Conservation (phyloP, 2,329 filamentous ascomycete species). For the Pseudogymnoascus sp. region DNA sequence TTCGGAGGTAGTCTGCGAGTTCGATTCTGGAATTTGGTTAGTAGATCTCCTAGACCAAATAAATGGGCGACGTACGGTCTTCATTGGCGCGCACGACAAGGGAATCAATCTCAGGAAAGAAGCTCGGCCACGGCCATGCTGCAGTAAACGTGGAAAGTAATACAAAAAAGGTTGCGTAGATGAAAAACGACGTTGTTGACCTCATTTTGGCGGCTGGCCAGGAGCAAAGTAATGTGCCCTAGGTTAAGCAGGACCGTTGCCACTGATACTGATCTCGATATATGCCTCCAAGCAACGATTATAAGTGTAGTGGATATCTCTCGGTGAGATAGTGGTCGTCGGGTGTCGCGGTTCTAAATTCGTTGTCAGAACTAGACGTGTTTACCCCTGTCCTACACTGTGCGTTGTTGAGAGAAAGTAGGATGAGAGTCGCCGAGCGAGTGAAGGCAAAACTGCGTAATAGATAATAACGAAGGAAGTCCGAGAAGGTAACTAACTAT, state of each 20-base stretch:
- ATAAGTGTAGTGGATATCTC: neutral
- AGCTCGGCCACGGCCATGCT: conserved; percentile 50
- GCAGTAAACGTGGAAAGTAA: conserved; percentile 37
- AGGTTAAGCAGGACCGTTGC: neutral
- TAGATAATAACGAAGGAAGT: neutral
- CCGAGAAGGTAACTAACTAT: neutral
- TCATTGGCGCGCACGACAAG: conserved; percentile 37
- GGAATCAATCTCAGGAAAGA: conserved; percentile 47
- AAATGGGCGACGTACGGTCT: neutral
- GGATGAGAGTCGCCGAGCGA: conserved; percentile 7
- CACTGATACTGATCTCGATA: neutral
- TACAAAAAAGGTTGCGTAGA: conserved; percentile 45
- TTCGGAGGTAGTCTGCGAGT: neutral
- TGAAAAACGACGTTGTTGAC: conserved; percentile 37
- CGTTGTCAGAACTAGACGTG: neutral
- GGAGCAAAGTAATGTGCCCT: neutral
- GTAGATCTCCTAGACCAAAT: neutral
- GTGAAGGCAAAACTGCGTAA: conserved; percentile 8
- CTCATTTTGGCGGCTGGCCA: neutral
- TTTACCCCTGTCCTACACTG: conserved; percentile 7
- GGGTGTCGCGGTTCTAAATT: neutral
- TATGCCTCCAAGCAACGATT: neutral
- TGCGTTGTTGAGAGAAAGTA: neutral
- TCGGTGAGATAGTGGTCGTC: neutral
- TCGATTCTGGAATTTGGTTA: neutral